These are phyloP conservation scores for Fusarium guadeloupense DNA, from an alignment of 2,329 filamentous ascomycete species.

Conservation along the genomic window DNA sequence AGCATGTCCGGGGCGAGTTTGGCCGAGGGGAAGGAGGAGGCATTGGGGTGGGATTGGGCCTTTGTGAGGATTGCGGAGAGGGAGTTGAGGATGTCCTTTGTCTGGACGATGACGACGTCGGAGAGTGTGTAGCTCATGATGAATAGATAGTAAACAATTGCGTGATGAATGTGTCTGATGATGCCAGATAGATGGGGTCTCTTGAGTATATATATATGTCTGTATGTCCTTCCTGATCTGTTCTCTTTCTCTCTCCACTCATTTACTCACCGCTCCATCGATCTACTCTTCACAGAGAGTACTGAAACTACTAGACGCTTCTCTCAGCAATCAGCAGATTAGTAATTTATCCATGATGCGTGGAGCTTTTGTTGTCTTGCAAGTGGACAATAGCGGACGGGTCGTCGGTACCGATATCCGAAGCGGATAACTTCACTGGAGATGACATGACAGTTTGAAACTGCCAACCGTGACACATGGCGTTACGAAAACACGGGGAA, in stretches of 20 bases:
- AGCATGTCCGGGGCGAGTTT: constrained; percentile 55
- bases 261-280: constrained; percentile 18
- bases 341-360: constrained; percentile 17
- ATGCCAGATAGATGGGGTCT: neutral
- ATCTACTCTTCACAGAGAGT: neutral
- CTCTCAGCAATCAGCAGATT: constrained; percentile 10
- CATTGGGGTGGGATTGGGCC: constrained; percentile 47
- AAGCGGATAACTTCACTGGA: neutral
- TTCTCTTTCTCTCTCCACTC: neutral
- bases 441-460: neutral
- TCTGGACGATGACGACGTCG: constrained; percentile 49
- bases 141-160: constrained; percentile 12
- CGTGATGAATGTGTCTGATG: constrained; percentile 21
- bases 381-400: constrained; percentile 10
- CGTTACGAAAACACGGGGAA: neutral
- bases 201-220: constrained; percentile 21
- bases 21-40: constrained; percentile 45
- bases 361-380: neutral
- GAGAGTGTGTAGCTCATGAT: constrained; percentile 53
- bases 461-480: neutral
- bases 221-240: constrained; percentile 1
- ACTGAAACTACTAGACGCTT: constrained; percentile 28
- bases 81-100: constrained; percentile 46
- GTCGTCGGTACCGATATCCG: constrained; percentile 22
- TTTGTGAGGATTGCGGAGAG: constrained; percentile 50